Evolutionary conservation across 2,329 filamentous ascomycete species (phyloP).

Genomic region (Aspergillus calidoustus): DNA sequence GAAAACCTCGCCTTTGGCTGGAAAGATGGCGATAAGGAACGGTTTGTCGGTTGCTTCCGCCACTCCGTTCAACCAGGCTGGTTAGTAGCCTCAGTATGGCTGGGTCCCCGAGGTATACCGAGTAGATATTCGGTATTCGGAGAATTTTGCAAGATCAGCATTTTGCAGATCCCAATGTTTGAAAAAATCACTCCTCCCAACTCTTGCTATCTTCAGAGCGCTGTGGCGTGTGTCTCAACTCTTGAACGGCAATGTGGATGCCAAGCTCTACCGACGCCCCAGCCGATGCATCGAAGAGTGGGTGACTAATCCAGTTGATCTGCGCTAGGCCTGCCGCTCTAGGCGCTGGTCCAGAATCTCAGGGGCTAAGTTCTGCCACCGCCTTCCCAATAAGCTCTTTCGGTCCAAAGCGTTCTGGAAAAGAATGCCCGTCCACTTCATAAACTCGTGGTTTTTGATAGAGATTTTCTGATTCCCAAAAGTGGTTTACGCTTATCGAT

Average conservation of each 20-base stretch:
- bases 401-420: background rate
- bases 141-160: background rate
- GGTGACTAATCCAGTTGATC: slow-evolving; percentile 15
- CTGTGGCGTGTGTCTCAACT: background rate
- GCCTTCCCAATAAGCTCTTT: slow-evolving; percentile 14
- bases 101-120: background rate
- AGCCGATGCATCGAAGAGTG: background rate
- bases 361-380: slow-evolving; percentile 19
- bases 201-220: background rate
- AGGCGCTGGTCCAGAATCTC: background rate
- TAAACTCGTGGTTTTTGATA: background rate
- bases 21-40: slow-evolving; percentile 9
- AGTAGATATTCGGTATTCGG: background rate
- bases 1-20: background rate
- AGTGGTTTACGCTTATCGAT: background rate
- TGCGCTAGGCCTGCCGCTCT: slow-evolving; percentile 11
- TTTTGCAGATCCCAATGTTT: background rate
- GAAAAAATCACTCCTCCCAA: background rate
- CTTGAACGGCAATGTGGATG: background rate
- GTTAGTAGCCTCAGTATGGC: background rate
- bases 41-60: slow-evolving; percentile 4
- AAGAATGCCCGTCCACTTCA: background rate
- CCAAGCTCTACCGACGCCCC: background rate
- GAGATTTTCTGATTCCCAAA: background rate
- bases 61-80: background rate